phyloP scores from a whole-genome alignment of 2,329 filamentous ascomycete genomes.

The Talaromyces sp. region DNA sequence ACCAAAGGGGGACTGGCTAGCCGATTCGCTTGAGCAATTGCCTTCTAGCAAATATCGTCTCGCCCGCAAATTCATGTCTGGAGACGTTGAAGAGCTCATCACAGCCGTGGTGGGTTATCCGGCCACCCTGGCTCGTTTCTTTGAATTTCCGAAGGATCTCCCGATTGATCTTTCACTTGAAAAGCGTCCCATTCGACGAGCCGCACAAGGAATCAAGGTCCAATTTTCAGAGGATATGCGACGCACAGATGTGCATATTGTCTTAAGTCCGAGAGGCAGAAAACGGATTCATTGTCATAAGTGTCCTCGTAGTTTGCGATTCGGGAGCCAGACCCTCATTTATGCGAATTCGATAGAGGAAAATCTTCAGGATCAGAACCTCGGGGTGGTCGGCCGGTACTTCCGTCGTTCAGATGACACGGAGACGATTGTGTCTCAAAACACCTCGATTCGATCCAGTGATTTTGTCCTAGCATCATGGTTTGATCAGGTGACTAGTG shows the following conservation, averaged over 20 bases:
- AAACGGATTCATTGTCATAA: background rate
- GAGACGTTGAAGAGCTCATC: constrained; percentile 70
- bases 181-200: background rate
- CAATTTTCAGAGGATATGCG: constrained; percentile 2
- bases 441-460: background rate
- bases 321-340: constrained; percentile 6
- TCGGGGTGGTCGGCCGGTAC: background rate
- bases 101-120: constrained; percentile 68
- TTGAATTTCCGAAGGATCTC: constrained; percentile 1
- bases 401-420: constrained; percentile 3
- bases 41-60: constrained; percentile 21
- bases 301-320: constrained; percentile 1
- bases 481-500: background rate
- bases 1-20: constrained; percentile 63
- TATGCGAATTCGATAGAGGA: background rate
- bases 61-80: constrained; percentile 64
- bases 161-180: background rate
- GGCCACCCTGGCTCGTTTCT: constrained; percentile 67
- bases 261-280: background rate
- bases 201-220: background rate
- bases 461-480: background rate
- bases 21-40: constrained; percentile 6
- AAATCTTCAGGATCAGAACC: background rate
- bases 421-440: constrained; percentile 7
- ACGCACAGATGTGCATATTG: constrained; percentile 1